A percentile compares a stretch with the other conserved stretches of the same genome.
These are phyloP conservation scores for Abeoforma whisleri DNA, from an alignment of 78 protist species.

Conservation along the genomic window DNA sequence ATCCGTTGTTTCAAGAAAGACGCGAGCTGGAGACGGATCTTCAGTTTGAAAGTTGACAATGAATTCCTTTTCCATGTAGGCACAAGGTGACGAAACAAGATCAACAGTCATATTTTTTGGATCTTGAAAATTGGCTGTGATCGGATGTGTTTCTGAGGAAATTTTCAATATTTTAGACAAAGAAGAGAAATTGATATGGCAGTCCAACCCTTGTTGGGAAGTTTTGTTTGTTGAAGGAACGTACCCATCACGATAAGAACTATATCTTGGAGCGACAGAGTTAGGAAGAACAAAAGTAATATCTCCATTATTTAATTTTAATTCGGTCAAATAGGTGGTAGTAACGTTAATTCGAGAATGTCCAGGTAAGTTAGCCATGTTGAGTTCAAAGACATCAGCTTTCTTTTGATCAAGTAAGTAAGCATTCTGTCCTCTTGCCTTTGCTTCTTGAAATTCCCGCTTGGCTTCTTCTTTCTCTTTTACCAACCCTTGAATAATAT, in stretches of 20 bases:
- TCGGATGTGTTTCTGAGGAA: slow-evolving; percentile 24
- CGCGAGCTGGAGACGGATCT: slow-evolving; percentile 49
- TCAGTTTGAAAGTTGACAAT: slow-evolving; percentile 43
- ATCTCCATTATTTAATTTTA: slow-evolving; percentile 49
- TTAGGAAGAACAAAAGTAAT: slow-evolving; percentile 58
- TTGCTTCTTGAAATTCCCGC: slow-evolving; percentile 11
- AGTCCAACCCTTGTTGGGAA: too few relatives aligned
- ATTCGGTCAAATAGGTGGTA: slow-evolving; percentile 55
- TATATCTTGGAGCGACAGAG: slow-evolving; percentile 53
- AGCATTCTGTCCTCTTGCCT: slow-evolving; percentile 50
- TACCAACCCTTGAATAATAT: slow-evolving; percentile 55
- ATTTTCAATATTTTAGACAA: too few relatives aligned
- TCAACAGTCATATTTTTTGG: too few relatives aligned
- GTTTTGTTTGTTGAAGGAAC: too few relatives aligned
- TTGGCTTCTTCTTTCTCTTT: slow-evolving; percentile 72
- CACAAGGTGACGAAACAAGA: too few relatives aligned
- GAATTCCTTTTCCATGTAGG: slow-evolving; percentile 50
- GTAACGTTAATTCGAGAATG: slow-evolving; percentile 42
- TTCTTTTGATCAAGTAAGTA: slow-evolving; percentile 30
- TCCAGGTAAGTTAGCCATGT: slow-evolving; percentile 71
- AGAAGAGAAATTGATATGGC: too few relatives aligned
- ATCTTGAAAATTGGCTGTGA: background rate
- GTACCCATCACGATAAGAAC: too few relatives aligned
- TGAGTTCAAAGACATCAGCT: slow-evolving; percentile 63
- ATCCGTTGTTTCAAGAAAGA: slow-evolving; percentile 56